phyloP scores from a whole-genome alignment of 257 asterid genomes.

The Capsicum baccatum region DNA sequence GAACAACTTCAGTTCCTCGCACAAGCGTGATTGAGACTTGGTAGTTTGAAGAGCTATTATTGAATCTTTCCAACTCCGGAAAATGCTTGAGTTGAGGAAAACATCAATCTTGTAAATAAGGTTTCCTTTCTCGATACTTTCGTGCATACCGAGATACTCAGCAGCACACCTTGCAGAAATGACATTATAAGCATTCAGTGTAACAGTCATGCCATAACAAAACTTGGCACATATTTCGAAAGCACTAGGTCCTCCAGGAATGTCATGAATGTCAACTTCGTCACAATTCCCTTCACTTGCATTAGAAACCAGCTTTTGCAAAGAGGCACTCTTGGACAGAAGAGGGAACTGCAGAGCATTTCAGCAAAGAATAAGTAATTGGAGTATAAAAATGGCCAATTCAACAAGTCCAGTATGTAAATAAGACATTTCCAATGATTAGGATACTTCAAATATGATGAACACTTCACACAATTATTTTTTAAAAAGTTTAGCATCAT shows the following conservation, averaged over 20 bases:
- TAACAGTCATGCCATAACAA: constrained; percentile 89
- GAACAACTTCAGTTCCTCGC: constrained; percentile 76
- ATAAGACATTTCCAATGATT: neutral
- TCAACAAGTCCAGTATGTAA: neutral
- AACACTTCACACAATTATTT: neutral
- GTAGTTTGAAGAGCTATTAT: constrained; percentile 83
- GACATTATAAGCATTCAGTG: constrained; percentile 82
- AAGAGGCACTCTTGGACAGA: constrained; percentile 73
- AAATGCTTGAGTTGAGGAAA: constrained; percentile 74
- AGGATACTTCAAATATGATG: neutral
- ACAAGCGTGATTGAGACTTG: constrained; percentile 55
- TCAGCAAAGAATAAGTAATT: constrained; percentile 33
- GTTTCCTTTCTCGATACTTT: constrained; percentile 80
- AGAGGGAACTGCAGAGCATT: constrained; percentile 80
- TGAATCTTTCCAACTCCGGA: constrained; percentile 97
- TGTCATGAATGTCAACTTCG: constrained; percentile 67
- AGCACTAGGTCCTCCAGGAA: constrained; percentile 85
- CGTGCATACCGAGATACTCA: constrained; percentile 91
- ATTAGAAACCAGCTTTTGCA: constrained; percentile 74
- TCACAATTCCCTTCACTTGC: constrained; percentile 61
- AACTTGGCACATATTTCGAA: constrained; percentile 92
- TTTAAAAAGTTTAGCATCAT: neutral
- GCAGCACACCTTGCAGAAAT: constrained; percentile 87
- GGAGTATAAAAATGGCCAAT: neutral
- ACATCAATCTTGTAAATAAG: constrained; percentile 88